Base-by-base conservation (phyloP, 768 basidiomycete species). In the Trametes coccinea region DNA sequence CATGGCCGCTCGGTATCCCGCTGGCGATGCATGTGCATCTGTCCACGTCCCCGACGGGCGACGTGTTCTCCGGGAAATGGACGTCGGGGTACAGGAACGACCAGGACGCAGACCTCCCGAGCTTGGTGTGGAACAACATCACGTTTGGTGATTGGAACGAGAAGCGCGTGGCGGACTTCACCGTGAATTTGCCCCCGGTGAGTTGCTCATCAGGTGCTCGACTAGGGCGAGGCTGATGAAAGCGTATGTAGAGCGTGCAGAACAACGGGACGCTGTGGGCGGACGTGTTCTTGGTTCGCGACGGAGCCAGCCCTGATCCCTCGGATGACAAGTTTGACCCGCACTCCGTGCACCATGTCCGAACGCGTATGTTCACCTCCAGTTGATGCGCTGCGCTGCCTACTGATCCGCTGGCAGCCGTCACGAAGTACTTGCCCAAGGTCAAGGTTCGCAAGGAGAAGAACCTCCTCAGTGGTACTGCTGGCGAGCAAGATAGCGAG, bases 391-490 rank as follows among this genome's bases (percentile, higher is more conserved):
- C 14, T 30, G 8, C 27, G 37, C 10, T 2, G 50, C 51, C 64
- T 5, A 51, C 10, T 48, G 10, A 16, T 37, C 10, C 22, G 22
- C 22, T 0, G 22, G 22, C 22, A 97, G 95, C 89, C 31, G 77
- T 99, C 64, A 96, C 93, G 2, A 86, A 91, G n/a, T 95, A 94
- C 73, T 67, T 90, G 34, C 83, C 89, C 5, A 89, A 84, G 67
- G 67, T 77, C 22, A 94, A 90, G 72, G 73, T 82, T 8, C 82
- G 94, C 34, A 94, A 92, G 69, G 87, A 87, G 74, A 92, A 95
- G 76, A 94, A 86, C 58, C 83, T 99, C 11, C 76, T 98, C 17
- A 67, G 73, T 10, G 67, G 62, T n/a, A 71, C 40, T 7, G 41
- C 14, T 10, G 74, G 75, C 10, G 74, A 79, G 45, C 74, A 74